These are phyloP conservation scores for Ambrosia artemisiifolia DNA, from an alignment of 129 eudicot genomes.

Conservation along the genomic window DNA sequence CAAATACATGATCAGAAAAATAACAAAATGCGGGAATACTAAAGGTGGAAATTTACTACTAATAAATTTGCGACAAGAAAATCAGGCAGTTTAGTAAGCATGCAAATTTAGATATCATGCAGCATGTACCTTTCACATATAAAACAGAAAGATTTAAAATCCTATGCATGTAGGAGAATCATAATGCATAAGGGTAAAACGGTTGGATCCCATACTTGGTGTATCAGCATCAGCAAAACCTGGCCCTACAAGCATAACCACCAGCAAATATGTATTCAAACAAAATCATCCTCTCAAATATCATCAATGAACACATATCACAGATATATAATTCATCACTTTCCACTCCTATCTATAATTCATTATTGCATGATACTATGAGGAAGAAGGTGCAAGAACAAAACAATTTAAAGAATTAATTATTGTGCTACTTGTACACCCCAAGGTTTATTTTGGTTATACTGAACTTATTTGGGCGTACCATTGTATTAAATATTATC, in stretches of 20 bases:
- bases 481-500: too few species aligned
- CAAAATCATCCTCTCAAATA: constrained; percentile 2
- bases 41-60: not conserved
- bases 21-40: not conserved
- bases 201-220: too few species aligned
- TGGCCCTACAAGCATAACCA: constrained; percentile 23
- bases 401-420: not conserved
- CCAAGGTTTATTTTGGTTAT: too few species aligned
- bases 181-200: not conserved
- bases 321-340: constrained; percentile 7
- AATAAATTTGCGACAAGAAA: not conserved
- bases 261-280: constrained; percentile 18
- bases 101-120: not conserved
- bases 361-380: not conserved
- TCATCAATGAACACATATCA: not conserved
- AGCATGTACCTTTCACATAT: constrained; percentile 1
- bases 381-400: not conserved
- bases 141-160: not conserved
- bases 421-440: too few species aligned
- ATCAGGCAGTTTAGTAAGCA: not conserved
- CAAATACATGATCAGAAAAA: constrained; percentile 13
- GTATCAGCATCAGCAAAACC: constrained; percentile 73
- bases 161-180: not conserved
- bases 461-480: too few species aligned
- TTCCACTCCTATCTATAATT: not conserved